Evolutionary conservation across 805 yeast genomes (phyloP).

Genomic region (Clavispora asparagi): DNA sequence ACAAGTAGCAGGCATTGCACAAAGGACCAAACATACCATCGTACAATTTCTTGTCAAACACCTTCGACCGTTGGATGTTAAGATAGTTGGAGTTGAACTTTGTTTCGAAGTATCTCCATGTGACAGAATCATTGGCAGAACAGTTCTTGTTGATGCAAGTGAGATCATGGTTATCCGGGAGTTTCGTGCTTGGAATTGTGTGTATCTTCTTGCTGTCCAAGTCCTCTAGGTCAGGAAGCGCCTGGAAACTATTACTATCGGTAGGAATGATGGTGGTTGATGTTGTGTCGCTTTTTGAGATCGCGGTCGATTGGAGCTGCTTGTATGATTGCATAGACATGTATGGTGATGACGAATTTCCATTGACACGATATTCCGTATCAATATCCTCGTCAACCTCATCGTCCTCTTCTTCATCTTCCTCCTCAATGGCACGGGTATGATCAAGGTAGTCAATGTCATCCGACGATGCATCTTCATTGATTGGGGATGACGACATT

Average conservation of each 20-base stretch:
- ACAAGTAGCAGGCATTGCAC: conserved; percentile 42
- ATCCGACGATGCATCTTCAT: conserved; percentile 35
- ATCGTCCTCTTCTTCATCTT: conserved; percentile 22
- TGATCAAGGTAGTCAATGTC: conserved; percentile 33
- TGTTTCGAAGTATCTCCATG: conserved; percentile 42
- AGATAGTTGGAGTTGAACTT: conserved; percentile 32
- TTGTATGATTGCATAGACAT: conserved; percentile 39
- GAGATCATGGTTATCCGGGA: conserved; percentile 36
- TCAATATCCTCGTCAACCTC: conserved; percentile 17
- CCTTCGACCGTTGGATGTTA: conserved; percentile 31
- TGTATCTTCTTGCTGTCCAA: conserved; percentile 40
- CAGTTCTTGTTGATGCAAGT: conserved; percentile 39
- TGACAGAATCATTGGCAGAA: conserved; percentile 31
- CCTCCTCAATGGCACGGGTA: conserved; percentile 17
- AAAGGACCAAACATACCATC: conserved; percentile 45
- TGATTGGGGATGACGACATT: conserved; percentile 36
- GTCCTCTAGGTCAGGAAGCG: conserved; percentile 41
- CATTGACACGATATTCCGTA: conserved; percentile 6
- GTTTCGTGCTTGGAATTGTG: conserved; percentile 33
- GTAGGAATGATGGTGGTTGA: conserved; percentile 8
- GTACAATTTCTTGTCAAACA: conserved; percentile 35
- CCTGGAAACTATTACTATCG: conserved; percentile 24
- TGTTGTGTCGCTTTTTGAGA: conserved; percentile 3
- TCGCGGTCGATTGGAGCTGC: conserved; percentile 3
- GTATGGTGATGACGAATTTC: conserved; percentile 31